These are phyloP conservation scores for Hypoxylon sp. DNA, from an alignment of 2,329 filamentous ascomycete genomes.

Conservation along the genomic window DNA sequence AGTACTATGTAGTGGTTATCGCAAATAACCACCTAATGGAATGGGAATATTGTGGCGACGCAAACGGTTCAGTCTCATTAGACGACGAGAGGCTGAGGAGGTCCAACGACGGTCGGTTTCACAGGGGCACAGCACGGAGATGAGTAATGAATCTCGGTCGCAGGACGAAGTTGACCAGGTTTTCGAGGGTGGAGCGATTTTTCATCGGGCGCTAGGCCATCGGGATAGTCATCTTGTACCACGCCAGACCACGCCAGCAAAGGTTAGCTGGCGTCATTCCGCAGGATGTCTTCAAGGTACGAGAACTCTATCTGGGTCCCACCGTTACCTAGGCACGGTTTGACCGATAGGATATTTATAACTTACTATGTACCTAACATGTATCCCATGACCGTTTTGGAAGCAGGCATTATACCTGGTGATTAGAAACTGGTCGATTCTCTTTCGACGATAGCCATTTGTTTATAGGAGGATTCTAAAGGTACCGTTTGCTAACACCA, in stretches of 20 bases:
- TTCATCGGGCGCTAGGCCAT: conserved; percentile 12
- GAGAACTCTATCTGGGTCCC: conserved; percentile 3
- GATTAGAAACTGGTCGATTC: background rate
- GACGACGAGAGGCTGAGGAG: conserved; percentile 6
- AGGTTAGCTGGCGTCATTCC: conserved; percentile 9
- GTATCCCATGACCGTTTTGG: background rate
- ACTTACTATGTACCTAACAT: background rate
- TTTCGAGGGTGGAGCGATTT: background rate
- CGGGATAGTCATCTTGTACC: conserved; percentile 26
- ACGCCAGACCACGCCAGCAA: background rate
- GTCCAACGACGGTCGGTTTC: background rate
- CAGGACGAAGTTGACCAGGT: conserved; percentile 8
- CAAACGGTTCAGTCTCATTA: background rate
- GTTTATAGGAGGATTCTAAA: background rate
- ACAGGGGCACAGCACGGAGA: conserved; percentile 7
- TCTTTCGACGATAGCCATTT: background rate
- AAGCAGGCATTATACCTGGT: background rate
- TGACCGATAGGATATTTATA: background rate
- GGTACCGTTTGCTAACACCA: background rate
- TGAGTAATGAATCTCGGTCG: conserved; percentile 20
- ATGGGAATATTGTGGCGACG: background rate
- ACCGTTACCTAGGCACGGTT: background rate
- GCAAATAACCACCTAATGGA: background rate
- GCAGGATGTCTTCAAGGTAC: conserved; percentile 1
- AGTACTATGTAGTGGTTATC: background rate